Base-by-base conservation (phyloP, 768 basidiomycete genomes). In the Psilocybe cyanescens region DNA sequence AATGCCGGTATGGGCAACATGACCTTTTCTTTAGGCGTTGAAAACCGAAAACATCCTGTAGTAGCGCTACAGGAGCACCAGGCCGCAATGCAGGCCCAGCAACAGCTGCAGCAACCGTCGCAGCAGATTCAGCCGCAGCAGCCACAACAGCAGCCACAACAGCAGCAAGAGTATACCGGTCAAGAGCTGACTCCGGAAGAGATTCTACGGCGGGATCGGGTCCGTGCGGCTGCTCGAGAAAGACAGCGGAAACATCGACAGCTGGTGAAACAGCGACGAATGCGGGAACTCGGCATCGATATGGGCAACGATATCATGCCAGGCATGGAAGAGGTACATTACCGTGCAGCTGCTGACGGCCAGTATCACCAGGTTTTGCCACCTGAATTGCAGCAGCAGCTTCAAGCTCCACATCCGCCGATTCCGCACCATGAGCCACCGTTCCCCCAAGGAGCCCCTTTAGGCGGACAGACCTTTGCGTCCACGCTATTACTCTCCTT, bases 201-300 rank as follows among this genome's bases (percentile, higher is more conserved):
- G 69, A 67, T 81, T 35, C 79, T 82, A 2, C 83, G 90, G 60
- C 78, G 87, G 53, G 91, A 94, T 65, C 80, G 88, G 59, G 86
- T 94, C 57, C 83, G 91, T 12, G 83, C 88, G 3, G 88, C 90
- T 0, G 92, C 92, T 3, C 79, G 92, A 45, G 91, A 94, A 69
- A 80, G 92, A 62, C 92, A 94, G 67, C 79, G 92, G 49, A 94
- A 94, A 66, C 92, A 94, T 73, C 88, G 92, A 47, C 82, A 80
- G 64, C 79, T 90, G 35, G 86, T 93, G 57, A 94, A 93, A 75
- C 86, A 89, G 70, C 81, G 86, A 62, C 92, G 94, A 70, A 85
- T 92, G 84, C 83, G 90, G 59, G 91, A 92, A 60, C 81, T 93
- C n/a, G 91, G 91, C 4, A 72, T 91, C 54, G 90, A 92, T 70